Evolutionary conservation across 345 rosid genomes (phyloP), one percentile per base, ranked within the genome.

Genomic region (Acer saccharum): DNA sequence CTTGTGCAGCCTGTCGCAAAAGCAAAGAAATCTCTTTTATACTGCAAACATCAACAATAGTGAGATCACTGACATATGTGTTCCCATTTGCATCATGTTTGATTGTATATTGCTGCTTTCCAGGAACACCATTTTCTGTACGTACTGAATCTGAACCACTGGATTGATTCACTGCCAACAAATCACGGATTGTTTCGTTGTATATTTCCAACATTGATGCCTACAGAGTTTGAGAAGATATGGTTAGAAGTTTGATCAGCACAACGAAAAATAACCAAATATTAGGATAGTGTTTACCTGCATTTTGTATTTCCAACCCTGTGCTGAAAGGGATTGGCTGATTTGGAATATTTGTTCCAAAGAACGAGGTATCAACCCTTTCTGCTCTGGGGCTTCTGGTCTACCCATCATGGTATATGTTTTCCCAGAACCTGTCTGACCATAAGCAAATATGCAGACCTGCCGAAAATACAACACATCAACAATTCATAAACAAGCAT

Each of bases 361-460:
- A 17, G 97, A 96, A 61, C 98, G 91, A 0, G 99, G 98, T 72
- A 96, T 96, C 80, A 96, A 69, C n/a, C 99, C 99, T 79, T 90
- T 90, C 78, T 87, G 88, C 43, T 88, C 93, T 41, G 83, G 67
- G 21, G 82, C 80, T 72, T 89, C 95, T 57, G 98, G 93, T 82
- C 88, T 94, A 60, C 99, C 99, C 98, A 96, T 91, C 99, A 96
- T 96, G 9, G 99, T 96, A 77, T 96, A 94, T 6, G 99, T 96
- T 85, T 96, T 94, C 1, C 99, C 99, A 3, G 99, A 96, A 48
- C 99, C 99, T 3, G 99, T 96, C 74, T 96, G 98, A 50, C 99
- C 98, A 65, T 96, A 96, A 32, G 99, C 99, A 90, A 96, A 96
- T 57, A 96, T 96, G 73, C 99, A 96, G 8, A 96, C 98, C 98